Conservation (phyloP, 2,329 filamentous ascomycete genomes). For the Ceratocystis eucalypticola region DNA sequence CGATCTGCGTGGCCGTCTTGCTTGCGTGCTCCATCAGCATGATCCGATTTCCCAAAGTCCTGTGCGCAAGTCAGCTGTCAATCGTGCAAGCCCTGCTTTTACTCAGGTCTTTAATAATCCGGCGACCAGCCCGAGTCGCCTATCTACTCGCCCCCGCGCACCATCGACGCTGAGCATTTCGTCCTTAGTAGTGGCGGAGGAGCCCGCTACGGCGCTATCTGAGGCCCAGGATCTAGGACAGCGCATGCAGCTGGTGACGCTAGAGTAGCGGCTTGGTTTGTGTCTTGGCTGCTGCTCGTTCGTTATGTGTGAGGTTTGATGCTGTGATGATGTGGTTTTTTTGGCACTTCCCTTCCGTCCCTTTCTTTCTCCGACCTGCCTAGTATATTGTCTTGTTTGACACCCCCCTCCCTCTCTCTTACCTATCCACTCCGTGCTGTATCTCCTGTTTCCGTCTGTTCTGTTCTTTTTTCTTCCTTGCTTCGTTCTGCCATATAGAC, state of each 20-base stretch:
- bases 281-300: not conserved
- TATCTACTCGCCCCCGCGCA: not conserved
- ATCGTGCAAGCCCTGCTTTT: constrained; percentile 44
- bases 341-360: not conserved
- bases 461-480: not conserved
- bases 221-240: constrained; percentile 12
- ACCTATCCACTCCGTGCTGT: too few species aligned
- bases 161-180: constrained; percentile 2
- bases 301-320: not conserved
- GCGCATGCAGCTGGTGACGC: constrained; percentile 53
- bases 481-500: not conserved
- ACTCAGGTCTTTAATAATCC: constrained; percentile 53
- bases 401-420: too few species aligned
- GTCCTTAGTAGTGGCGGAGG: not conserved
- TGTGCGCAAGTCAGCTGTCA: constrained; percentile 33
- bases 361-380: constrained; percentile 15
- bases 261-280: constrained; percentile 30
- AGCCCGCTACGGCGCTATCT: not conserved
- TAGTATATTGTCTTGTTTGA: not conserved
- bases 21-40: constrained; percentile 44
- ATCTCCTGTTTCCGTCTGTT: not conserved
- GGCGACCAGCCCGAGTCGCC: constrained; percentile 22
- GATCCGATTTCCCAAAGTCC: constrained; percentile 37
- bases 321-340: not conserved
- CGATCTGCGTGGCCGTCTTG: constrained; percentile 44